Evolutionary conservation across 2,329 filamentous ascomycete genomes (phyloP).

Genomic region (Parafenestella ontariensis): DNA sequence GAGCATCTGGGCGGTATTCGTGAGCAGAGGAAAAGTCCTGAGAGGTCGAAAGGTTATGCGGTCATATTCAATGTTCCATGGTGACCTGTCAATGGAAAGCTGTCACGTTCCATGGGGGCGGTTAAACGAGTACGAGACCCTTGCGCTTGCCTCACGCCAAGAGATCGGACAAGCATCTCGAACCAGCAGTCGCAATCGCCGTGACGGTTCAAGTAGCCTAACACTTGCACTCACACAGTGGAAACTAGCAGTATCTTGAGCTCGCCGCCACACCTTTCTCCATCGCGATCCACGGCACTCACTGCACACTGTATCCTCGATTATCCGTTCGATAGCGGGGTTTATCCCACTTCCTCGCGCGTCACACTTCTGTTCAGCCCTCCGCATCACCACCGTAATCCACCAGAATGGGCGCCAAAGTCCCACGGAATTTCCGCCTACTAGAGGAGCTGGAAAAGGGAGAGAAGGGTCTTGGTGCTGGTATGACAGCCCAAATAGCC

Average conservation of each 20-base stretch:
- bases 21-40: slow-evolving; percentile 12
- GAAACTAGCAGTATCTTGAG: slow-evolving; percentile 2
- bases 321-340: slow-evolving; percentile 38
- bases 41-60: slow-evolving; percentile 7
- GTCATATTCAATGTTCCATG: slow-evolving; percentile 20
- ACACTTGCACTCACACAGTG: slow-evolving; percentile 9
- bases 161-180: slow-evolving; percentile 12
- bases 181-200: slow-evolving; percentile 16
- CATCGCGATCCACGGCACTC: background rate
- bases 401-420: slow-evolving; percentile 68
- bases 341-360: slow-evolving; percentile 35
- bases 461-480: slow-evolving; percentile 94
- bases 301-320: slow-evolving; percentile 9
- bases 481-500: slow-evolving; percentile 53
- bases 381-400: slow-evolving; percentile 16
- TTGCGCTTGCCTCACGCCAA: slow-evolving; percentile 16
- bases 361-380: slow-evolving; percentile 17
- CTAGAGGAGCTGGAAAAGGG: slow-evolving; percentile 98
- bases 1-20: slow-evolving; percentile 30
- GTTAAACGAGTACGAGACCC: slow-evolving; percentile 25
- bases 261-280: background rate
- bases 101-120: slow-evolving; percentile 23
- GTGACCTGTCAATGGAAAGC: slow-evolving; percentile 11
- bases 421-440: slow-evolving; percentile 95
- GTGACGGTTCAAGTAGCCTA: slow-evolving; percentile 6